Base-by-base conservation (phyloP, 2,329 filamentous ascomycete genomes). In the Talaromyces sp. region DNA sequence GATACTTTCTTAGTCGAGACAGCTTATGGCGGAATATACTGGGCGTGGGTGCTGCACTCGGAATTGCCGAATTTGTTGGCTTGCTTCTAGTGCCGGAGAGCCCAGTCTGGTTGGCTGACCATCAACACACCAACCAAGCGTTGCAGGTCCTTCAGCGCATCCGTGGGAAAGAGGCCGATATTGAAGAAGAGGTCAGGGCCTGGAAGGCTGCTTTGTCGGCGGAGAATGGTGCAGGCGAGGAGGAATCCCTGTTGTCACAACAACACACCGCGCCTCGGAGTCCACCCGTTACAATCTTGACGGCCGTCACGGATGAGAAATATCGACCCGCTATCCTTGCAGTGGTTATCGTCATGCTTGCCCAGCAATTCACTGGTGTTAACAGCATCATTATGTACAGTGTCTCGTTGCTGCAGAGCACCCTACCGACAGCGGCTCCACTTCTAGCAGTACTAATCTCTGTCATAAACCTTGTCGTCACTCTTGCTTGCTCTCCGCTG, bases 311-410 rank as follows among this genome's bases (percentile, higher is more conserved):
- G 28, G 85, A 94, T 67, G 83, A 87, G 0, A 78, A 85, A 8
- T 90, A 90, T 69, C 85, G 88, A 3, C 88, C 87, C 0, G 89
- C 89, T 58, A 88, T 96, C 59, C 82, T 95, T 63, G 92, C 93
- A 4, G 91, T 96, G 3, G 84, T 96, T 12, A 92, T 91, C 0
- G 88, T 96, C 67, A 97, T 98, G 93, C 83, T 93, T 62, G 89
- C 91, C 0, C 95, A 98, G 74, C 95, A 99, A 74, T 82, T 97
- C 42, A 94, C 90, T 62, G 94, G 92, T 54, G 94, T 98, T 79
- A 98, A 99, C 83, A 94, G 90, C 62, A 94, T 98, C 71, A 90
- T 98, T 77, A 97, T 99, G 93, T 99, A 99, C 76, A 96, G 93
- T 2, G 95, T 98, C 5, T 92, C 91, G 0, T 86, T 99, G 1